Percentiles rank a stretch among this genome's conserved stretches.
Evolutionary conservation across 2,329 filamentous ascomycete genomes (phyloP).

Genomic region (Phyllosticta citribraziliensis): DNA sequence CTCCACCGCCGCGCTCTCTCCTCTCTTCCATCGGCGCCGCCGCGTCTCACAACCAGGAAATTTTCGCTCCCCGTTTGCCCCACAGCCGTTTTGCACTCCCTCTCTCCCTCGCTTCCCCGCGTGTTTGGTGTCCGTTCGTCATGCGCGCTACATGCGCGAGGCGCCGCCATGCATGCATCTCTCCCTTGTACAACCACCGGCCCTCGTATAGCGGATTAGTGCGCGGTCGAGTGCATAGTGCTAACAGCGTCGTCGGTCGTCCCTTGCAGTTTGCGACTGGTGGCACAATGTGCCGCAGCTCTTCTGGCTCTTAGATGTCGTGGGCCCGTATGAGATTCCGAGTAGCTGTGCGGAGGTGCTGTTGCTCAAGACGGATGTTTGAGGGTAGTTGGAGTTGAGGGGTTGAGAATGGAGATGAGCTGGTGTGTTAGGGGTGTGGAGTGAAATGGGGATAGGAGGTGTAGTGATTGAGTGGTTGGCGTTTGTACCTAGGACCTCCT

Average conservation of each 20-base stretch:
- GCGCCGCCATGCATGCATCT: background rate
- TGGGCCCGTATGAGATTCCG: slow-evolving; percentile 1
- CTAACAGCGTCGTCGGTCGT: background rate
- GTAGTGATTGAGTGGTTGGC: too few relatives aligned
- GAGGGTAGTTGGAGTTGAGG: background rate
- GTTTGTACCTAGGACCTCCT: too few relatives aligned
- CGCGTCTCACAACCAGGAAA: background rate
- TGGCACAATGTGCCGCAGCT: slow-evolving; percentile 11
- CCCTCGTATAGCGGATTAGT: background rate
- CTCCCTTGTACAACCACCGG: background rate
- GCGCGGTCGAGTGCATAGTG: background rate
- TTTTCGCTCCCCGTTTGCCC: background rate
- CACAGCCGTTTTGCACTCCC: too few relatives aligned
- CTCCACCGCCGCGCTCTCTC: background rate
- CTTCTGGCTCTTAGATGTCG: slow-evolving; percentile 6
- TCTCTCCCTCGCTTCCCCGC: background rate
- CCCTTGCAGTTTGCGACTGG: slow-evolving; percentile 11
- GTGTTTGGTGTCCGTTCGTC: background rate
- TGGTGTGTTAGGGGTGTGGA: background rate
- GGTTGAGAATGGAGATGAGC: background rate
- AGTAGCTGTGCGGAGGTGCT: slow-evolving; percentile 10
- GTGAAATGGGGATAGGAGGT: background rate
- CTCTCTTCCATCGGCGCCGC: background rate
- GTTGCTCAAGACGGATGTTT: slow-evolving; percentile 8
- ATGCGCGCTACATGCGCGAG: background rate